Evolutionary conservation across 2,329 filamentous ascomycete genomes (phyloP), one percentile per base, ranked within the genome.

Genomic region (Aureobasidium sp.): DNA sequence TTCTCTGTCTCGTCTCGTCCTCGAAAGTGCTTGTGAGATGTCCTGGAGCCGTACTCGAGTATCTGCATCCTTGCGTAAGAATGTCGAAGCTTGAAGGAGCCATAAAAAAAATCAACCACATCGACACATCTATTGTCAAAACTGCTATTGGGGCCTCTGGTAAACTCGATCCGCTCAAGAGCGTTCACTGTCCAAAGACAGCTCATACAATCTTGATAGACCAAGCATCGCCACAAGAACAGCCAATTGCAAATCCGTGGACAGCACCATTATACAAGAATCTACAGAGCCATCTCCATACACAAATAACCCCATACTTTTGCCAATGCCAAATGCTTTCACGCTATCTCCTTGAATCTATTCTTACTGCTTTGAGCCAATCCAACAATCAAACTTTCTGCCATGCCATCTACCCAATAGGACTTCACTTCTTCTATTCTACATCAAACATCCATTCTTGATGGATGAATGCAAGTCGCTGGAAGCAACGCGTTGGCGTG

Each of bases 361-460:
- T 8, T 32, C 29, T 32, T 32, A 32, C 29, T 32, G 29, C 29
- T 8, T 32, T 32, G 29, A 17, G 8, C 9, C 47, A 34, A 32
- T 9, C 27, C 47, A 10, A 26, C 48, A 36, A 10, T 26, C 29
- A 20, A 26, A 23, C 17, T 15, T 29, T 10, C 46, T 29, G 15
- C 46, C 29, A 36, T 52, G 27, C 29, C 32, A 34, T 12, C 32
- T 32, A 4, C 10, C 48, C 48, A 44, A 5, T 9, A 37, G 39
- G 3, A 52, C 17, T 20, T 37, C 51, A 12, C 10, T 3, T 10
- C 15, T 10, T 27, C 36, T 29, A 0, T 23, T 32, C 37, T 55
- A 90, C 87, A 90, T 89, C 69, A 89, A 74, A 70, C 87, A 90
- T 0, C 86, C 87, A 65, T 87, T 82, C 72, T 86, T 85, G 62